These are phyloP conservation scores for Cenococcum geophilum DNA, from an alignment of 495 filamentous ascomycete species.

Conservation along the genomic window DNA sequence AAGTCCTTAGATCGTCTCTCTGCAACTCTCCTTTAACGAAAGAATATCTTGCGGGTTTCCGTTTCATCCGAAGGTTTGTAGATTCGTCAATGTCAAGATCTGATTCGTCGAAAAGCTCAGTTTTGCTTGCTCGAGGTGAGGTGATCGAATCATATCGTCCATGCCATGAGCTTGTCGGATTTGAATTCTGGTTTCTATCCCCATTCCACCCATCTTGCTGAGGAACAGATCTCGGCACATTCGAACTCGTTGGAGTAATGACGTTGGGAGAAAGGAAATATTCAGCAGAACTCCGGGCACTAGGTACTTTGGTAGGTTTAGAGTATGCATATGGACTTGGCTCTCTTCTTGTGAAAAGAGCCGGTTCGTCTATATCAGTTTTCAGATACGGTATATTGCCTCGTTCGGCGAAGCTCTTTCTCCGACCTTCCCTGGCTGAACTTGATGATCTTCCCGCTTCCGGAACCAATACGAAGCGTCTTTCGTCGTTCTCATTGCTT, in stretches of 20 bases:
- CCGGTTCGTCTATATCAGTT: slow-evolving; percentile 30
- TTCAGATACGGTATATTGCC: slow-evolving; percentile 31
- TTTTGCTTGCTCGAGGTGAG: slow-evolving; percentile 15
- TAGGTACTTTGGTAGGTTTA: slow-evolving; percentile 24
- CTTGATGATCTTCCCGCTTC: slow-evolving; percentile 7
- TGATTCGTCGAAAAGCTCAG: slow-evolving; percentile 23
- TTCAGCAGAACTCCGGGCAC: slow-evolving; percentile 23
- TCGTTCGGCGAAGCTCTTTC: slow-evolving; percentile 27
- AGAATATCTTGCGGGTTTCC: slow-evolving; percentile 28
- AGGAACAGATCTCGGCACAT: slow-evolving; percentile 20
- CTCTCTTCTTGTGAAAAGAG: slow-evolving; percentile 29
- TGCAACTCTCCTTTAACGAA: slow-evolving; percentile 29
- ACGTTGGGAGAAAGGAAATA: slow-evolving; percentile 32
- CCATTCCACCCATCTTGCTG: slow-evolving; percentile 11
- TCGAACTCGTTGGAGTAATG: slow-evolving; percentile 21
- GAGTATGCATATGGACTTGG: slow-evolving; percentile 38
- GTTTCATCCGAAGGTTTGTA: slow-evolving; percentile 14
- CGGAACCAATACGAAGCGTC: slow-evolving; percentile 32
- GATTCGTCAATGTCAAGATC: slow-evolving; percentile 20
- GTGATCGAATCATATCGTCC: slow-evolving; percentile 21
- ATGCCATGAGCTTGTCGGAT: slow-evolving; percentile 9
- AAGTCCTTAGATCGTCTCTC: slow-evolving; percentile 26
- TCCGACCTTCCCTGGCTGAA: slow-evolving; percentile 13
- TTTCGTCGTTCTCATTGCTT: slow-evolving; percentile 22
- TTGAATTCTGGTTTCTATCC: slow-evolving; percentile 24